These are phyloP conservation scores for Nidula microcarpa DNA, from an alignment of 768 basidiomycete genomes.

Conservation along the genomic window DNA sequence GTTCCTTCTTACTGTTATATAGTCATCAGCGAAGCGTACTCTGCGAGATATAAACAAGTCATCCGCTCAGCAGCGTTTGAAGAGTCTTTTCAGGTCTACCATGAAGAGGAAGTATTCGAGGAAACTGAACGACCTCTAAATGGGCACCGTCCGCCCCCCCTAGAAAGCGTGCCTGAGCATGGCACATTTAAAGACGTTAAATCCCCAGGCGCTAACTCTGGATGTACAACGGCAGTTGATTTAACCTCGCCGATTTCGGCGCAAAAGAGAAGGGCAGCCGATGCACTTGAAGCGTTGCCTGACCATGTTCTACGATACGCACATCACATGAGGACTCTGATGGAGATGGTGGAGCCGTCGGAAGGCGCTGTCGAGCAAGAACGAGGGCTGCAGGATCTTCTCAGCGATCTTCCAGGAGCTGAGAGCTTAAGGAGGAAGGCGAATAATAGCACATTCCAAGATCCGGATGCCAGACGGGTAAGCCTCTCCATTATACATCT, in stretches of 20 bases:
- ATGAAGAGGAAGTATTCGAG: neutral
- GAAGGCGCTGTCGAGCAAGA: neutral
- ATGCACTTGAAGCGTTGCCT: neutral
- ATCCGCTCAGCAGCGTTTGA: conserved; percentile 33
- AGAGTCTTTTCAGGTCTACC: neutral
- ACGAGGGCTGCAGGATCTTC: neutral
- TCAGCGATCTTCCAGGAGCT: neutral
- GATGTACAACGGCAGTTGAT: neutral
- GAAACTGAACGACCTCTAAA: neutral
- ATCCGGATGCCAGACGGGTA: neutral
- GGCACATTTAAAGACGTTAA: neutral
- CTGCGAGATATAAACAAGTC: conserved; percentile 57
- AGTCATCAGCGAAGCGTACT: conserved; percentile 69
- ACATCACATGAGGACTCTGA: neutral
- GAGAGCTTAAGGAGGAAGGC: neutral
- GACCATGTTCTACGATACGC: neutral
- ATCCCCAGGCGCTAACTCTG: neutral
- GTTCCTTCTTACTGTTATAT: neutral
- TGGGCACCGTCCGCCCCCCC: neutral
- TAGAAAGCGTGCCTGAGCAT: neutral
- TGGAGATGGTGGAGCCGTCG: neutral
- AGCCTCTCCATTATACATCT: neutral
- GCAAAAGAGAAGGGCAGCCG: no score
- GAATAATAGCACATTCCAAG: neutral
- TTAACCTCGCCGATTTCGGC: neutral